phyloP scores from a whole-genome alignment of 2,329 filamentous ascomycete genomes.

The Fusarium clavum region DNA sequence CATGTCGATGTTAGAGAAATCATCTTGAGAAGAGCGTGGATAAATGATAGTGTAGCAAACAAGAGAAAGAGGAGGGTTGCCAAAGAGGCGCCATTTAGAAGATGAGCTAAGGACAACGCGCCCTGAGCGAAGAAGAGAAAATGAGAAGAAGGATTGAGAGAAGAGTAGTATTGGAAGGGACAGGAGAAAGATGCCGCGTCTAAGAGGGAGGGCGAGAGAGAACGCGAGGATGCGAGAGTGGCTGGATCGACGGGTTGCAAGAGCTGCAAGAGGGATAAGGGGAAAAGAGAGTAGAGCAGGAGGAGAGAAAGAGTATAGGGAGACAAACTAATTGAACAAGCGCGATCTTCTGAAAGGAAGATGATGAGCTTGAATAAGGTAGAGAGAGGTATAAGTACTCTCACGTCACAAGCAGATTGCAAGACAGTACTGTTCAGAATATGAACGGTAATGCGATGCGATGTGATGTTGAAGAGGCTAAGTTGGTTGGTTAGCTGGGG shows the following conservation, averaged over 20 bases:
- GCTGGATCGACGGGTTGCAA: slow-evolving; percentile 38
- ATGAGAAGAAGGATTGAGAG: slow-evolving; percentile 21
- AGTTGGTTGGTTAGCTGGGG: slow-evolving; percentile 41
- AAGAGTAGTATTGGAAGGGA: slow-evolving; percentile 18
- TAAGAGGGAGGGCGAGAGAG: slow-evolving; percentile 36
- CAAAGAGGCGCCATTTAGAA: slow-evolving; percentile 47
- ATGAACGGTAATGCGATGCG: slow-evolving; percentile 36
- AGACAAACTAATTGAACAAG: slow-evolving; percentile 53
- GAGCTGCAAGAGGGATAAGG: slow-evolving; percentile 33
- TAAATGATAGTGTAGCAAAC: slow-evolving; percentile 40
- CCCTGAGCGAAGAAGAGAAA: slow-evolving; percentile 27
- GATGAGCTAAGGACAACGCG: slow-evolving; percentile 20
- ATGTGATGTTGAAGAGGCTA: slow-evolving; percentile 47
- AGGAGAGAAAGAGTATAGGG: slow-evolving; percentile 41
- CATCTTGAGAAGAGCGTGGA: slow-evolving; percentile 54
- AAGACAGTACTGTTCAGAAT: slow-evolving; percentile 13
- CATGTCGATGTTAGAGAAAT: slow-evolving; percentile 67
- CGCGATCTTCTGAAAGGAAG: slow-evolving; percentile 41
- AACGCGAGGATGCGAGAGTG: slow-evolving; percentile 45
- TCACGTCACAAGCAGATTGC: slow-evolving; percentile 33
- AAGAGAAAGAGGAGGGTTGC: slow-evolving; percentile 43
- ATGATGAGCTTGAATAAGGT: slow-evolving; percentile 37
- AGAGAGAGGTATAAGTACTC: slow-evolving; percentile 38
- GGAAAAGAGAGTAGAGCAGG: slow-evolving; percentile 39
- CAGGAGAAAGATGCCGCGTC: slow-evolving; percentile 26